Evolutionary conservation across 2,329 filamentous ascomycete genomes (phyloP).

Genomic region (Emergomyces africanus): DNA sequence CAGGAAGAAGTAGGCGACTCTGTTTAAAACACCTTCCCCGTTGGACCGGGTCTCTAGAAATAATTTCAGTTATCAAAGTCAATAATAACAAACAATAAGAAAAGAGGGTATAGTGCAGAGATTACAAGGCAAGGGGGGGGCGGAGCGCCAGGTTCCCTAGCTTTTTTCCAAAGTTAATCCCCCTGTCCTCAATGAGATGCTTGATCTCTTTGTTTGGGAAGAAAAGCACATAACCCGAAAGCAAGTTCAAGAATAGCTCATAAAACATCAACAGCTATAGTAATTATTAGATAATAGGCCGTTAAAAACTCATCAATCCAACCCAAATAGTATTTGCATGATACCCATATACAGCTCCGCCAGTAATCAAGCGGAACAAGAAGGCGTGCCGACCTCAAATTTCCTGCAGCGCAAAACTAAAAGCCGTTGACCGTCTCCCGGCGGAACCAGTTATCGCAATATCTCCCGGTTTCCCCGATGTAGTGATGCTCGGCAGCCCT

Average conservation of each 20-base stretch:
- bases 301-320: background rate
- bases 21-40: too few species aligned
- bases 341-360: background rate
- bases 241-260: background rate
- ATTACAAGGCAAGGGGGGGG: background rate
- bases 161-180: background rate
- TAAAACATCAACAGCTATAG: background rate
- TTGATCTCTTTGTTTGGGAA: background rate
- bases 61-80: too few species aligned
- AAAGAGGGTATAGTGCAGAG: background rate
- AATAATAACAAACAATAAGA: background rate
- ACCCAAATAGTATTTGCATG: background rate
- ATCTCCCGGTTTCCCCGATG: background rate
- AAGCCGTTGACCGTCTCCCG: background rate
- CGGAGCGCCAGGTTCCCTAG: background rate
- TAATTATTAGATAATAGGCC: background rate
- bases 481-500: background rate
- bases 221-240: background rate
- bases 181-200: too few species aligned
- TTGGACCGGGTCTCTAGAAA: too few species aligned
- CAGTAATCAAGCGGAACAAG: background rate
- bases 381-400: background rate
- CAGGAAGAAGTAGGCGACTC: too few species aligned
- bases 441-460: background rate
- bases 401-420: background rate